These are phyloP conservation scores for Cytospora schulzeri DNA, from an alignment of 2,329 filamentous ascomycete species.

Conservation along the genomic window DNA sequence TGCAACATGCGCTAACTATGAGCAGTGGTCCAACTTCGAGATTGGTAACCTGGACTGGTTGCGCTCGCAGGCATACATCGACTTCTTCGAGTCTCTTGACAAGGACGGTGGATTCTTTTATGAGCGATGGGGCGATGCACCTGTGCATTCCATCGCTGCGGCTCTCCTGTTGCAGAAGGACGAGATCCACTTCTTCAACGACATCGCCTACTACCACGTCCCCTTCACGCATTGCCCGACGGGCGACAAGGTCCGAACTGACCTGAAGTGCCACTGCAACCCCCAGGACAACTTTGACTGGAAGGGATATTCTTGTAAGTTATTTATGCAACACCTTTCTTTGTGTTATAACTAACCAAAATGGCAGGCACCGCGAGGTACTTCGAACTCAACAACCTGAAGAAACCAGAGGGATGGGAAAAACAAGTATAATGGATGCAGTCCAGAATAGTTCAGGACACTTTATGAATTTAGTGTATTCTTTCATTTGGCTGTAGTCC, in stretches of 20 bases:
- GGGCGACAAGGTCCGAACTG: constrained; percentile 77
- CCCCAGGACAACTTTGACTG: constrained; percentile 98
- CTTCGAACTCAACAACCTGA: constrained; percentile 78
- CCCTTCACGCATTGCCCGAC: constrained; percentile 98
- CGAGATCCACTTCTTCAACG: constrained; percentile 97
- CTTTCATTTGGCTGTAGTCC: constrained; percentile 9
- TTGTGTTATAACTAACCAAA: not conserved
- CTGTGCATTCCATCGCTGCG: constrained; percentile 96
- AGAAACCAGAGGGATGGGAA: constrained; percentile 86
- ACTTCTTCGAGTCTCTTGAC: constrained; percentile 89
- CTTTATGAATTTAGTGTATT: constrained; percentile 14
- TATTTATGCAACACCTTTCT: constrained; percentile 26
- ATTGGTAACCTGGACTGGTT: constrained; percentile 94
- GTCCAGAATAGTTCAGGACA: not conserved
- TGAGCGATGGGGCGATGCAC: constrained; percentile 96
- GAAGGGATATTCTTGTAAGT: constrained; percentile 96
- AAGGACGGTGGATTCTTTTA: constrained; percentile 97
- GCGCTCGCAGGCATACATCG: constrained; percentile 81
- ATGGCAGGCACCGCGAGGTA: constrained; percentile 75
- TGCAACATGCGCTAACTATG: constrained; percentile 3
- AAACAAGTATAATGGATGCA: constrained; percentile 57
- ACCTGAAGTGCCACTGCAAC: constrained; percentile 92
- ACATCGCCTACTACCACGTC: constrained; percentile 97
- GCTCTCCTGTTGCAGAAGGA: constrained; percentile 85
- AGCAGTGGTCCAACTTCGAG: constrained; percentile 97